Evolutionary conservation across 2,329 filamentous ascomycete genomes (phyloP), one percentile per base, ranked within the genome.

Genomic region (Didymosphaeria variabile): DNA sequence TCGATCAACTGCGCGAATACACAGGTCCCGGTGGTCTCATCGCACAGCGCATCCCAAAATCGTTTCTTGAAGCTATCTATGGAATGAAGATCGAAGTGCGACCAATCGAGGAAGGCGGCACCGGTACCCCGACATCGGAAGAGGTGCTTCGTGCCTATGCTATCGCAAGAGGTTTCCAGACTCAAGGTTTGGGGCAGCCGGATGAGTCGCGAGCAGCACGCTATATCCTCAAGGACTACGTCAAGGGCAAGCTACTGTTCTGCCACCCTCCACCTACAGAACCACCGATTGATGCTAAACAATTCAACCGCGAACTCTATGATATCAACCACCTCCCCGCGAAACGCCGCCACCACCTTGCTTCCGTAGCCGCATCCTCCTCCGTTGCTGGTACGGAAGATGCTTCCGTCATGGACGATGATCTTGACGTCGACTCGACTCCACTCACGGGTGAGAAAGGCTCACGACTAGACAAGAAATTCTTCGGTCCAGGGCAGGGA

Each of bases 1-100:
- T 99, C 71, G 95, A 99, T 77, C 95, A 99, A 79, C 86, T 98
- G 69, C 88, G 95, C 64, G 95, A 99, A 76, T 97, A 91, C 82
- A 94, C 89, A 3, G 95, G 95, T 1, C 95, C 95, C 0, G 90
- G 90, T 19, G 89, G 88, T 0, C 86, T 99, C 3, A 91, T 99
- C 31, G 89, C 94, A 1, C 87, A 91, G 61, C 88, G 95, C 55
- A 93, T 99, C 57, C 96, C 95, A 1, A 89, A 95, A 75, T 81
- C 86, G 8, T 98, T 97, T 81, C 82, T 99, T 5, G 95, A 99
- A 79, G 93, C 93, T 32, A 84, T 97, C 3, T 99, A 99, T 79
- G 95, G 95, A 55, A 94, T 99, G 81, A 91, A 90, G 72, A 97
- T 99, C 68, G 82, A 87, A 61, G 93, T 87, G 0, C 86, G 93